Evolutionary conservation across 2,329 filamentous ascomycete species (phyloP).

Genomic region (Cladosporium sp.): DNA sequence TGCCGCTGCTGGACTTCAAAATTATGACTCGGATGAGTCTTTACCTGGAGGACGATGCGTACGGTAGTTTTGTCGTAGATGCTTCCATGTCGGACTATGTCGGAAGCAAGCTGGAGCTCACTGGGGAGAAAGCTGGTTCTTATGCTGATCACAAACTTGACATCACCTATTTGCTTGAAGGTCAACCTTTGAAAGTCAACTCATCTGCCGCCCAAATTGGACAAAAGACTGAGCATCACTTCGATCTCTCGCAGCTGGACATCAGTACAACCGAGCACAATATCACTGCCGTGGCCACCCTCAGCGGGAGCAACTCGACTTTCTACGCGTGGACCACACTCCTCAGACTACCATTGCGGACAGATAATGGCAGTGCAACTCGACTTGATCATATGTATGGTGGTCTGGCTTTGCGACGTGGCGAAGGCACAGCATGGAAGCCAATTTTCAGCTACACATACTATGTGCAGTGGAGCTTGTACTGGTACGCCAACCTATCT

Average conservation of each 20-base stretch:
- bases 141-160: background rate
- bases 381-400: conserved; percentile 51
- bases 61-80: conserved; percentile 45
- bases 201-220: background rate
- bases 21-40: conserved; percentile 50
- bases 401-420: conserved; percentile 45
- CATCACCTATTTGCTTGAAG: conserved; percentile 27
- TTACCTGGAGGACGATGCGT: conserved; percentile 45
- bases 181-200: background rate
- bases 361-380: conserved; percentile 45
- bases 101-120: conserved; percentile 31
- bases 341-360: conserved; percentile 43
- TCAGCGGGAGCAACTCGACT: conserved; percentile 35
- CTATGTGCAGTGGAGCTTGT: conserved; percentile 45
- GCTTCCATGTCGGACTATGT: conserved; percentile 43
- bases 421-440: conserved; percentile 36
- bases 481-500: conserved; percentile 35
- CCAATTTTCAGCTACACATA: conserved; percentile 49
- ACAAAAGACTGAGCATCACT: conserved; percentile 12
- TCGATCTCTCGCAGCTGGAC: background rate
- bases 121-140: background rate
- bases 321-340: conserved; percentile 42
- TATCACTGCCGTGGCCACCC: conserved; percentile 39
- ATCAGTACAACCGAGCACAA: conserved; percentile 34
- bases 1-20: conserved; percentile 47